These are phyloP conservation scores for Kwoniella sp. DNA, from an alignment of 768 basidiomycete species.

Conservation along the genomic window DNA sequence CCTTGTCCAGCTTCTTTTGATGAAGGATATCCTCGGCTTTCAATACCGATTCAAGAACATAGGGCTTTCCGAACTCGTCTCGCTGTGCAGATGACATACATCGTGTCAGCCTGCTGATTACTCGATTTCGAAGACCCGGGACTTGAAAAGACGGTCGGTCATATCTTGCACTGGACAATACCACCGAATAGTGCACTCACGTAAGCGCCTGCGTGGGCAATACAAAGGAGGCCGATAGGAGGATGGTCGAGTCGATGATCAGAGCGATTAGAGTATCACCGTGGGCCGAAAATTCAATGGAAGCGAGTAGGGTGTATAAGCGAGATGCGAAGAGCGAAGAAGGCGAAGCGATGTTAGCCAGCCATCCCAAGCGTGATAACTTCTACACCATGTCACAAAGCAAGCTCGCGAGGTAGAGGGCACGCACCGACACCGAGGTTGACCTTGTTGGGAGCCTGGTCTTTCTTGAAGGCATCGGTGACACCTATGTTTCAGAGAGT, in stretches of 20 bases:
- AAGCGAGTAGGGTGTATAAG: no score
- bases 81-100: no score
- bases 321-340: not conserved
- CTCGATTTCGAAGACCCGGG: no score
- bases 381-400: no score
- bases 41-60: conserved; percentile 83
- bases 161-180: no score
- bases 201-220: conserved; percentile 37
- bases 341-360: no score
- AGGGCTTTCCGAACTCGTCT: conserved; percentile 92
- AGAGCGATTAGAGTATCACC: conserved; percentile 8
- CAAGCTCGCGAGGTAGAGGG: no score
- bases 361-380: no score
- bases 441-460: conserved; percentile 86
- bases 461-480: conserved; percentile 93
- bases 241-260: no score
- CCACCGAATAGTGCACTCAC: no score
- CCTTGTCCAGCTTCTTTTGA: conserved; percentile 76
- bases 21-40: conserved; percentile 71
- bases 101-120: no score
- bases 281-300: not conserved
- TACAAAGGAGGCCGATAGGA: not conserved
- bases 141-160: not conserved
- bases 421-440: conserved; percentile 98
- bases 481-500: conserved; percentile 57